Evolutionary conservation across 2,329 filamentous ascomycete species (phyloP), one percentile per base, ranked within the genome.

Genomic region (Fusarium sp.): DNA sequence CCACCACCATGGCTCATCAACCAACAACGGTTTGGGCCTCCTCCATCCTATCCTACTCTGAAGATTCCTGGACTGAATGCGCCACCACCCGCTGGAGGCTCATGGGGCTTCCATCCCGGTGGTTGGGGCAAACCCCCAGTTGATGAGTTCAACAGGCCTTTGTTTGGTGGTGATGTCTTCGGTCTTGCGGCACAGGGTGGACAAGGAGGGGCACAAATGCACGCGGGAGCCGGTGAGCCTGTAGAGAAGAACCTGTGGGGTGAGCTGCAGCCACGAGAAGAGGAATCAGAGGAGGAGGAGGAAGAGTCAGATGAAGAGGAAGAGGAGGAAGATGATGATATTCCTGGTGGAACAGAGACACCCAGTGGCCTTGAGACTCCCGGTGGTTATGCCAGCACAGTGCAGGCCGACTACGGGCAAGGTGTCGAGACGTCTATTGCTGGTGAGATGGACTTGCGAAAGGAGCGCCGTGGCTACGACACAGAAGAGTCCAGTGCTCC

Each of bases 1-100:
- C 96, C 96, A 12, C 96, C 96, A 30, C 96, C 96, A 44, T 99
- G 96, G 96, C 88, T 99, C 69, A 96, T 99, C 81, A 97, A 97
- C 82, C 94, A 97, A 83, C 96, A 99, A 83, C 92, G 96, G 76
- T 94, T 95, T 78, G 96, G 96, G 1, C 95, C 95, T 30, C 96
- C 96, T 3, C 95, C 96, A 10, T 97, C 95, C 13, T 99, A 99
- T 81, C 95, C 96, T 28, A 94, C 94, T n/a, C 87, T 98, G 59
- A 97, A 96, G 81, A 95, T 99, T 68, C 93, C 96, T 13, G 96
- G 96, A 49, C 88, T 99, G 52, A 99, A 98, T 81, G 95, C 96
- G 3, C 95, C 96, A 9, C 94, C 96, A 16, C 96, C 96, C 5
- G 88, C 94, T 3, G 96, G 96, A 53, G 95, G 93, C 30, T 90